Evolutionary conservation across 805 yeast genomes (phyloP), one percentile per base, ranked within the genome.

Genomic region (Yamadazyma akitaensis): DNA sequence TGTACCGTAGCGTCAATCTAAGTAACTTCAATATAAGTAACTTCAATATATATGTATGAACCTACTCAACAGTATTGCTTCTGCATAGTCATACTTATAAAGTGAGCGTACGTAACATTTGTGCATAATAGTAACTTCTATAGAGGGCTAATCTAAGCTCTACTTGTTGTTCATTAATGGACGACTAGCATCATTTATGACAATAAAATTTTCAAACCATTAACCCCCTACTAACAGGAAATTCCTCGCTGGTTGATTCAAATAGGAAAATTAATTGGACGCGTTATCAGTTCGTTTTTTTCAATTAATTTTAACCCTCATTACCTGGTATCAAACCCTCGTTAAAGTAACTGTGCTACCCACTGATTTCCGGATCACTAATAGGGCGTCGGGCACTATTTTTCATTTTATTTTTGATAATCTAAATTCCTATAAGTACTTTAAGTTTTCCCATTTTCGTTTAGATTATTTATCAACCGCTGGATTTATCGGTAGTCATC

Each of bases 231-330:
- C 24, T 38, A 38, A 3, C 19, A n/a, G 41, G 41, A 38, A 14
- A 25, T 26, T 25, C 26, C 33, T 26, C 14, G 12, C 13, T 26
- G 33, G 17, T 25, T n/a, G 10, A 7, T 10, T 28, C 19, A 9
- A 35, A 21, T 16, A 24, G 46, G 46, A 33, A 43, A 43, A 19
- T 43, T 43, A 43, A 43, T 43, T 43, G 39, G 33, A 43, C 46
- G 42, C 46, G 46, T 43, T 37, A 43, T 43, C 42, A 12, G 24
- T 24, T 41, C 18, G 24, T n/a, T 21, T 37, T 37, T 37, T 24
- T 37, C 19, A 7, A 7, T 16, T 16, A 7, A 16, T 4, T 13
- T 33, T 33, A 7, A 33, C 19, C 37, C 30, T 24, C n/a, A 4
- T n/a, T 6, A 25, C 40, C 6, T 17, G 9, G 40, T 19, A 19